Evolutionary conservation across 352 stramenopile genomes (phyloP).

Genomic region (Globisporangium canariense): DNA sequence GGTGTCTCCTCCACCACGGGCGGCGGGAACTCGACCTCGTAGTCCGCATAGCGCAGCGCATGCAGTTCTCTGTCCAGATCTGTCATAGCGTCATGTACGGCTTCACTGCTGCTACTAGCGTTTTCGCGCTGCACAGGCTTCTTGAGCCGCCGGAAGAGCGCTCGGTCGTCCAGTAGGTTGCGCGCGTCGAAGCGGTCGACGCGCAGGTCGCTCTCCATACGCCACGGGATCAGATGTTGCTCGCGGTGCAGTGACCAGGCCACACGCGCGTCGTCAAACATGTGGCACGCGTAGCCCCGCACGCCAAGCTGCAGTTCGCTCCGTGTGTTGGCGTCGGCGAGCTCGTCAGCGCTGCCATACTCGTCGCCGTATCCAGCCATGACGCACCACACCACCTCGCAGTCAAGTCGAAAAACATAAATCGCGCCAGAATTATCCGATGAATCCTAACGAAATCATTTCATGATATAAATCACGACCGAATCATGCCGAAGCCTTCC

Average conservation of each 20-base stretch:
- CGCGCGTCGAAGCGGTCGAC: constrained; percentile 64
- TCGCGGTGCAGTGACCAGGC: constrained; percentile 55
- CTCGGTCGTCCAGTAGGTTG: constrained; percentile 51
- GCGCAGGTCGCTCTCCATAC: constrained; percentile 29
- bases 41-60: constrained; percentile 43
- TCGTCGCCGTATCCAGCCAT: constrained; percentile 3
- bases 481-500: too few species aligned
- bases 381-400: too few species aligned
- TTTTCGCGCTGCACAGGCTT: constrained; percentile 15
- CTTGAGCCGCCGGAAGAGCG: constrained; percentile 50
- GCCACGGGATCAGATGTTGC: constrained; percentile 56
- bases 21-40: constrained; percentile 34
- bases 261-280: constrained; percentile 44
- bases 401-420: too few species aligned
- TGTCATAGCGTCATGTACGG: not conserved
- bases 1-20: constrained; percentile 10
- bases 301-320: constrained; percentile 33
- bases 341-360: not conserved
- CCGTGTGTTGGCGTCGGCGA: constrained; percentile 8
- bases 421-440: too few species aligned
- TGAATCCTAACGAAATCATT: too few species aligned
- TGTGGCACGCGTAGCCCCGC: constrained; percentile 42
- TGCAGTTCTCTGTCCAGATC: constrained; percentile 24
- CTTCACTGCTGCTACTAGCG: not conserved
- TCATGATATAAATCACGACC: too few species aligned